phyloP scores from a whole-genome alignment of 1,284 basidiomycete genomes.

The Ceratobasidium sp. region DNA sequence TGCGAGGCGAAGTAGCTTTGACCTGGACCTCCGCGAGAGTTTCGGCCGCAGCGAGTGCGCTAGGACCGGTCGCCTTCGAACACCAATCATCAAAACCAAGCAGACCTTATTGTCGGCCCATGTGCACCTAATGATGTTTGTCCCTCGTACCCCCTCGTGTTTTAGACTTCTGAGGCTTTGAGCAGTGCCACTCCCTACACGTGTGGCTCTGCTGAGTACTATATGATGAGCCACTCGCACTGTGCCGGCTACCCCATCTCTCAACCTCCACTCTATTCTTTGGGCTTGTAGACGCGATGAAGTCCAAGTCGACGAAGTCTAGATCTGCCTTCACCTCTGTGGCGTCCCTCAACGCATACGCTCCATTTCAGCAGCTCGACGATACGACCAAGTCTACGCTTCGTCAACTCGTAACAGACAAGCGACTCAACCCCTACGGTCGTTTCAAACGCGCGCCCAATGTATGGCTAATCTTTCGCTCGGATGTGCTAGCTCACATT shows the following conservation, averaged over 20 bases:
- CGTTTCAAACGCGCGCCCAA: conserved; percentile 26
- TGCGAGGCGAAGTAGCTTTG: neutral
- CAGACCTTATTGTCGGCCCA: conserved; percentile 10
- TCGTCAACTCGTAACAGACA: neutral
- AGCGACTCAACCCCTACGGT: conserved; percentile 16
- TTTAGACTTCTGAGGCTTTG: conserved; percentile 15
- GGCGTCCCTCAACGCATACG: neutral
- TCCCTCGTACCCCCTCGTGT: conserved; percentile 4
- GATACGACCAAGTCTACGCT: neutral
- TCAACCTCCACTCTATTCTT: neutral
- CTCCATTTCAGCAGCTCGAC: neutral
- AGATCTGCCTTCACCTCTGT: neutral
- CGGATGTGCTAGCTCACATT: neutral
- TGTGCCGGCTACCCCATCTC: neutral
- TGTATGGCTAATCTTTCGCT: conserved; percentile 24
- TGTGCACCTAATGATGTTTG: neutral
- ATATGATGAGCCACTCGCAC: neutral
- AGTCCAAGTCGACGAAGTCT: neutral
- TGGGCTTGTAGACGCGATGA: neutral
- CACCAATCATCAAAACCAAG: neutral
- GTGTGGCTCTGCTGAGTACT: no score
- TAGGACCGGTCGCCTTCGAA: neutral
- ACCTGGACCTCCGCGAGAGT: neutral
- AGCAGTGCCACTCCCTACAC: neutral
- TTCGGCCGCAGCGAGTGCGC: neutral